These are phyloP conservation scores for Rhodotorula toruloides DNA, from an alignment of 768 basidiomycete genomes.

Conservation along the genomic window DNA sequence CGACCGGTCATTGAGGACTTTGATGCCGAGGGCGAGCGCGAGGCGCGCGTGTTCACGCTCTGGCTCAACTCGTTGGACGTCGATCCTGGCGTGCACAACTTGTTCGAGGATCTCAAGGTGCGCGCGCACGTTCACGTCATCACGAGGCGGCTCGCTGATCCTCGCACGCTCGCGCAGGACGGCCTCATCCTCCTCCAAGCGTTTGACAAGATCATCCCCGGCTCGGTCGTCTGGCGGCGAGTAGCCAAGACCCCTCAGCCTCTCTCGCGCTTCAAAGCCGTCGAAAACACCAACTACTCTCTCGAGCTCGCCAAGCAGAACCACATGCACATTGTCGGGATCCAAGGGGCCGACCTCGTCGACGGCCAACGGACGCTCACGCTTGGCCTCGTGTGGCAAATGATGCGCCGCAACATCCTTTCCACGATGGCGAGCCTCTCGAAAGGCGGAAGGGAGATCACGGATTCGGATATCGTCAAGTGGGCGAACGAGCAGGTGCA, in stretches of 20 bases:
- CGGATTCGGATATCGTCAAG: conserved; percentile 86
- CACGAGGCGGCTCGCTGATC: neutral
- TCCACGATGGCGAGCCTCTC: conserved; percentile 74
- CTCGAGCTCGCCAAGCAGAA: conserved; percentile 90
- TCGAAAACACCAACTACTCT: conserved; percentile 96
- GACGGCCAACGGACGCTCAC: conserved; percentile 89
- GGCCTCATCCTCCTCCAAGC: conserved; percentile 88
- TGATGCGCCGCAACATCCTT: conserved; percentile 65
- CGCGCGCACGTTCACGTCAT: neutral
- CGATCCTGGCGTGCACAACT: conserved; percentile 89
- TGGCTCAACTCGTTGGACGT: conserved; percentile 98
- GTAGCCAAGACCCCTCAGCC: conserved; percentile 72
- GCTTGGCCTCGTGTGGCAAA: conserved; percentile 97
- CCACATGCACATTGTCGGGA: conserved; percentile 91
- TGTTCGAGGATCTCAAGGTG: conserved; percentile 89
- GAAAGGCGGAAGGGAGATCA: conserved; percentile 70
- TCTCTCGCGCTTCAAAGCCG: conserved; percentile 90
- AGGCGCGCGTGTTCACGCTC: conserved; percentile 93
- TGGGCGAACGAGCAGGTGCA: conserved; percentile 93
- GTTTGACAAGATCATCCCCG: conserved; percentile 90
- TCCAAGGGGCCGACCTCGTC: conserved; percentile 95
- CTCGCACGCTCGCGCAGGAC: conserved; percentile 48
- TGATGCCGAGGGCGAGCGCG: conserved; percentile 96
- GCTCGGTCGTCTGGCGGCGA: conserved; percentile 86
- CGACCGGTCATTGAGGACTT: conserved; percentile 95